Conservation (phyloP, 495 filamentous ascomycete genomes). For the Delitschia confertaspora region DNA sequence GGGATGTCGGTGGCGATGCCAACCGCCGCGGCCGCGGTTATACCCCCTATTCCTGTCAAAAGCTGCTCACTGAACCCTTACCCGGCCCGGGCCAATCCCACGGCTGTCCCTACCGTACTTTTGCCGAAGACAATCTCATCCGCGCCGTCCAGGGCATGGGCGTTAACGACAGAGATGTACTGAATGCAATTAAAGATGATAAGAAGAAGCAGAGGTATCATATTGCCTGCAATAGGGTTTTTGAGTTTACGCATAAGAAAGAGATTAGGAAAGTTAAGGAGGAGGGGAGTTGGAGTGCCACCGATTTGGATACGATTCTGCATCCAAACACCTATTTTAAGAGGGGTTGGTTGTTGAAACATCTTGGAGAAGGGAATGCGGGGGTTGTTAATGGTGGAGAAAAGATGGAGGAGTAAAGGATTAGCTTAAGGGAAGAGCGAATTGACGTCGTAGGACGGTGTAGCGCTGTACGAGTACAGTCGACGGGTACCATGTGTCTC, state of each 20-base stretch:
- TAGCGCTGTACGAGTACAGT: too few species aligned
- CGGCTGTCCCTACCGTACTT: slow-evolving; percentile 94
- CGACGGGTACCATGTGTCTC: too few species aligned
- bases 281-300: slow-evolving; percentile 61
- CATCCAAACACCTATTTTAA: slow-evolving; percentile 99
- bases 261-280: slow-evolving; percentile 89
- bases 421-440: background rate
- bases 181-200: slow-evolving; percentile 79
- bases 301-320: slow-evolving; percentile 85
- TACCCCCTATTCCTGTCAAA: slow-evolving; percentile 85
- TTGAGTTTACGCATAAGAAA: slow-evolving; percentile 76
- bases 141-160: slow-evolving; percentile 63
- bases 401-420: slow-evolving; percentile 19
- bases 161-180: slow-evolving; percentile 63
- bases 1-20: slow-evolving; percentile 87
- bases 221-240: slow-evolving; percentile 94
- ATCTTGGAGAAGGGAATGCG: slow-evolving; percentile 43
- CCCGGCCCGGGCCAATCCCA: slow-evolving; percentile 79
- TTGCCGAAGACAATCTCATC: slow-evolving; percentile 75
- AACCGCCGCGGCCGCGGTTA: slow-evolving; percentile 80
- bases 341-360: slow-evolving; percentile 79
- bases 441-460: background rate
- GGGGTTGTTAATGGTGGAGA: slow-evolving; percentile 22
- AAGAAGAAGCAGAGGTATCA: slow-evolving; percentile 83
- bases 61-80: slow-evolving; percentile 77